These are phyloP conservation scores for Aspergillus nomiae DNA, from an alignment of 2,329 filamentous ascomycete genomes.

Conservation along the genomic window DNA sequence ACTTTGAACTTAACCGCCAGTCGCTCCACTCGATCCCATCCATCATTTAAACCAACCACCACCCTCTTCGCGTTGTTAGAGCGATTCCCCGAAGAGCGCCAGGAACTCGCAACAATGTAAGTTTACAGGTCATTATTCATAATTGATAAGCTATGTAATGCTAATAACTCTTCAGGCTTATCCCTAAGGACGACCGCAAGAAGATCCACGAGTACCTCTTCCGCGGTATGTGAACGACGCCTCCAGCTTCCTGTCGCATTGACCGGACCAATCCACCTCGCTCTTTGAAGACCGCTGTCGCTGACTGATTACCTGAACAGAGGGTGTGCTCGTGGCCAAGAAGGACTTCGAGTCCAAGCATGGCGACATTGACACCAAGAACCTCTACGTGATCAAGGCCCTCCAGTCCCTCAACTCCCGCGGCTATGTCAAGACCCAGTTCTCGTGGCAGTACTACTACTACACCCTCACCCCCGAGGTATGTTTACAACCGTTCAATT, in stretches of 20 bases:
- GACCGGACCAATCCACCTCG: background rate
- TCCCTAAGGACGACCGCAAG: conserved; percentile 99
- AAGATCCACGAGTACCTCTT: conserved; percentile 99
- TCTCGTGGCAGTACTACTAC: conserved; percentile 99
- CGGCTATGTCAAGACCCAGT: conserved; percentile 99
- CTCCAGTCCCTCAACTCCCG: conserved; percentile 97
- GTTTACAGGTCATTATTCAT: conserved; percentile 16
- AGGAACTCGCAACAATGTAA: conserved; percentile 58
- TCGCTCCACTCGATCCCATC: conserved; percentile 35
- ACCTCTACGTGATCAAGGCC: conserved; percentile 98
- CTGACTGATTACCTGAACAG: conserved; percentile 41
- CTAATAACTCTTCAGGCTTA: conserved; percentile 68
- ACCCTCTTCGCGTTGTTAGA: conserved; percentile 48
- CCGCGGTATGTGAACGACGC: conserved; percentile 63
- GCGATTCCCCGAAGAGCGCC: conserved; percentile 56
- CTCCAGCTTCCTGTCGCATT: conserved; percentile 19
- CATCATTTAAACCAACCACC: conserved; percentile 41
- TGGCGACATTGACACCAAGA: conserved; percentile 98
- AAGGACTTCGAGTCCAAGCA: conserved; percentile 99
- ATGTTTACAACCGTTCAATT: conserved; percentile 11
- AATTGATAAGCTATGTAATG: conserved; percentile 6
- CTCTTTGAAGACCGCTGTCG: conserved; percentile 14
- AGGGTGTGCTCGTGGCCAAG: conserved; percentile 90
- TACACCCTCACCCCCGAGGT: conserved; percentile 96
- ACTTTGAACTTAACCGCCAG: conserved; percentile 36